Evolutionary conservation across 164 flowering plant genomes (phyloP).

Genomic region (Vitis cinerea): DNA sequence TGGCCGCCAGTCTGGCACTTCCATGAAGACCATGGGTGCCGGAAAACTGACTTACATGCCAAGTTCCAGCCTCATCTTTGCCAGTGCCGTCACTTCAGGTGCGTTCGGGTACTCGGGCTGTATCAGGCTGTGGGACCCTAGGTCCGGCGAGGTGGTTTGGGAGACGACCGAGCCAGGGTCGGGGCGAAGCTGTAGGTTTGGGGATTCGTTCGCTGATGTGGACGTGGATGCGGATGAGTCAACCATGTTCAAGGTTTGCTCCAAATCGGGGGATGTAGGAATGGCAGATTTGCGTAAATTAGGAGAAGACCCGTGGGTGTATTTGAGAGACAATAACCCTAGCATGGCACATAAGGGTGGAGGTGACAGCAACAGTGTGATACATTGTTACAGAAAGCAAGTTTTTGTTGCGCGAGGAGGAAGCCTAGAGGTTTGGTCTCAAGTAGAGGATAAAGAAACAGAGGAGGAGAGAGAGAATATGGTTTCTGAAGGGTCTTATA

Average conservation of each 20-base stretch:
- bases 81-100: conserved; percentile 55
- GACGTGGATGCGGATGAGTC: conserved; percentile 57
- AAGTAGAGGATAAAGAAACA: conserved; percentile 24
- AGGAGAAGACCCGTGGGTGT: conserved; percentile 90
- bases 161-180: conserved; percentile 94
- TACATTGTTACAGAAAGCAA: conserved; percentile 70
- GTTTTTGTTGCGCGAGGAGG: conserved; percentile 76
- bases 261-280: conserved; percentile 80
- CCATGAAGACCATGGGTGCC: conserved; percentile 51
- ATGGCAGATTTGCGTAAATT: conserved; percentile 75
- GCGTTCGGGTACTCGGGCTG: conserved; percentile 92
- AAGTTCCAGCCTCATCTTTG: conserved; percentile 34
- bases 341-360: conserved; percentile 44
- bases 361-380: conserved; percentile 24
- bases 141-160: conserved; percentile 71
- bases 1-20: conserved; percentile 58
- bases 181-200: conserved; percentile 80
- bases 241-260: conserved; percentile 69
- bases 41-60: conserved; percentile 41
- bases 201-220: conserved; percentile 82
- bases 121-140: conserved; percentile 77
- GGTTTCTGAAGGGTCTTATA: conserved; percentile 32
- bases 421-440: conserved; percentile 83
- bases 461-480: conserved; percentile 20
- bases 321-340: conserved; percentile 76